phyloP scores from a whole-genome alignment of 208 protist species.

The Endotrypanum monterogeii region DNA sequence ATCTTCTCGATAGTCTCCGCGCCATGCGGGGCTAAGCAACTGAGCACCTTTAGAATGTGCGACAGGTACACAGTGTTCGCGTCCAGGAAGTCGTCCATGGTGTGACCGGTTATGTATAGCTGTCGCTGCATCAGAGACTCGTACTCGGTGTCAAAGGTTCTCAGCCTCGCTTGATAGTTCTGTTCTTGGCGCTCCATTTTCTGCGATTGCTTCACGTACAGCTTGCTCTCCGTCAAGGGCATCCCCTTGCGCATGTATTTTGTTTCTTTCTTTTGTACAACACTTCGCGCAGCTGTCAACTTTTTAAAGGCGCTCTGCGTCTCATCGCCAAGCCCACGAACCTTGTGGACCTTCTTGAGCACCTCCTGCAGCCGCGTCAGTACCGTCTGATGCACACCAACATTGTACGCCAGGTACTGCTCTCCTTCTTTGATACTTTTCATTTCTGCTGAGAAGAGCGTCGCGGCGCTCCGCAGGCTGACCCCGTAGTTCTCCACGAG shows the following conservation, averaged over 20 bases:
- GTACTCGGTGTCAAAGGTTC: constrained; percentile 46
- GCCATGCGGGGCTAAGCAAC: constrained; percentile 45
- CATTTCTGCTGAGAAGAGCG: constrained; percentile 42
- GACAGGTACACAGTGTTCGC: constrained; percentile 39
- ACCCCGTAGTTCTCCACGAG: constrained; percentile 31
- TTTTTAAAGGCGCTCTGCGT: constrained; percentile 23
- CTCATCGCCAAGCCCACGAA: constrained; percentile 31
- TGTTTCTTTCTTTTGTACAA: constrained; percentile 44
- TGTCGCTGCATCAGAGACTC: constrained; percentile 43
- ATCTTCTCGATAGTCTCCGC: constrained; percentile 32
- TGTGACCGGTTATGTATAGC: constrained; percentile 39
- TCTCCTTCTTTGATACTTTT: constrained; percentile 35
- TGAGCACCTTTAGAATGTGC: constrained; percentile 41
- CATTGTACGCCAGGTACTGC: constrained; percentile 36
- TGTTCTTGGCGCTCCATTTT: constrained; percentile 27
- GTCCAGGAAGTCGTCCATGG: constrained; percentile 55
- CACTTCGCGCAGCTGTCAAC: constrained; percentile 17
- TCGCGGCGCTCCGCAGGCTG: constrained; percentile 34
- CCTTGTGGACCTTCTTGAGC: constrained; percentile 27
- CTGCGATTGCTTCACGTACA: constrained; percentile 37
- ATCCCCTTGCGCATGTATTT: constrained; percentile 49
- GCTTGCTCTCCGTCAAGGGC: constrained; percentile 51
- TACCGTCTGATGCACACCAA: constrained; percentile 27
- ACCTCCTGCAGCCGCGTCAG: constrained; percentile 38
- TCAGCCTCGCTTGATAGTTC: constrained; percentile 29